Evolutionary conservation across 2,329 filamentous ascomycete genomes (phyloP), one percentile per base, ranked within the genome.

Genomic region (Ophidiomyces ophidiicola): DNA sequence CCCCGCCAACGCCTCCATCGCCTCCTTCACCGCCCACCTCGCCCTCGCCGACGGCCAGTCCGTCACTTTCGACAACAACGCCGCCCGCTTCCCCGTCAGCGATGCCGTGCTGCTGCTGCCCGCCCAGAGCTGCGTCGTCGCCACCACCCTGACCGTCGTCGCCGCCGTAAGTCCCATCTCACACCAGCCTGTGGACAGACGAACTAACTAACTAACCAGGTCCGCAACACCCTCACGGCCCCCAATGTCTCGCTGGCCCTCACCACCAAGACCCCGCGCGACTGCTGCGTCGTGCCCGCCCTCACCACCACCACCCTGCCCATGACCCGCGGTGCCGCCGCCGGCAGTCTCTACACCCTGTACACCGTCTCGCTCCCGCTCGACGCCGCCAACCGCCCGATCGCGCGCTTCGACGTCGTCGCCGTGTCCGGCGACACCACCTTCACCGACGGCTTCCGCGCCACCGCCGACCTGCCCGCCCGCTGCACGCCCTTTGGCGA

Each of bases 21-120:
- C n/a, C n/a, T n/a, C n/a, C n/a, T n/a, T n/a, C n/a, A n/a, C n/a
- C n/a, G n/a, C n/a, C n/a, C n/a, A n/a, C n/a, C n/a, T n/a, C n/a
- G n/a, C n/a, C n/a, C n/a, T n/a, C n/a, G n/a, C n/a, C n/a, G n/a
- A n/a, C n/a, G n/a, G n/a, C n/a, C n/a, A n/a, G n/a, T n/a, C n/a
- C n/a, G n/a, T n/a, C n/a, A n/a, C n/a, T n/a, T n/a, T n/a, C n/a
- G n/a, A n/a, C n/a, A n/a, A n/a, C n/a, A n/a, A n/a, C n/a, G n/a
- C n/a, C n/a, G n/a, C 31, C 1, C 36, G 40, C 20, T 45, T 42
- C 34, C 31, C 35, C 18, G 40, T 45, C 5, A 35, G 43, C n/a
- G 43, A 45, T 15, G 38, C 43, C 11, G 40, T 45, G 11, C 36
- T 45, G 28, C 28, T 42, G 8, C 43, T 42, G 21, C 40, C 39